These are phyloP conservation scores for Botrytis aclada DNA, from an alignment of 2,329 filamentous ascomycete species.

Conservation along the genomic window DNA sequence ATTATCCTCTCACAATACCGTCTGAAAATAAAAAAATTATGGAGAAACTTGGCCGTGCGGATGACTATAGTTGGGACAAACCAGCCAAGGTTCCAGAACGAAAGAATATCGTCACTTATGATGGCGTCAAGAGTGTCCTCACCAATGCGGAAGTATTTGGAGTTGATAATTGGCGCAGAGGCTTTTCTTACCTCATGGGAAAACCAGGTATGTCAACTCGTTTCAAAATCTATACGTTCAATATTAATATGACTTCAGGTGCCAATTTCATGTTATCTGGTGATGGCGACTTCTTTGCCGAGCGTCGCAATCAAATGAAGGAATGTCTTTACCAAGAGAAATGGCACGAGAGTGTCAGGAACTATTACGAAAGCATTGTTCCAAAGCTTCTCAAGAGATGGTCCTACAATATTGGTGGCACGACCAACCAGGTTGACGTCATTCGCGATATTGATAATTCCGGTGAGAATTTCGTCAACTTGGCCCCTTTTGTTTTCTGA, in stretches of 20 bases:
- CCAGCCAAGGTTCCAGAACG: conserved; percentile 19
- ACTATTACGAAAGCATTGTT: conserved; percentile 63
- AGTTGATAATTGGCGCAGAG: conserved; percentile 30
- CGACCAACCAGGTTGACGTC: conserved; percentile 55
- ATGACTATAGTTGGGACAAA: conserved; percentile 29
- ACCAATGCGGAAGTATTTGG: conserved; percentile 34
- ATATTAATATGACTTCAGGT: neutral
- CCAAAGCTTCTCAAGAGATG: conserved; percentile 45
- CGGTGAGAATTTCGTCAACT: conserved; percentile 39
- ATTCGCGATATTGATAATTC: conserved; percentile 56
- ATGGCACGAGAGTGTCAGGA: conserved; percentile 60
- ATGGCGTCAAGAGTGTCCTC: conserved; percentile 34
- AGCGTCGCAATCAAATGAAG: conserved; percentile 52
- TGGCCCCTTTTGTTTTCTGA: conserved; percentile 43
- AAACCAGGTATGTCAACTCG: conserved; percentile 18
- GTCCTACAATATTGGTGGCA: conserved; percentile 25
- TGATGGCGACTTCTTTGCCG: conserved; percentile 47
- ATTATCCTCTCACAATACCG: conserved; percentile 59
- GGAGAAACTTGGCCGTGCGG: conserved; percentile 50
- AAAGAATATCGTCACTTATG: conserved; percentile 17
- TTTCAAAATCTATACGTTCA: neutral
- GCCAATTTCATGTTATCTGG: conserved; percentile 56
- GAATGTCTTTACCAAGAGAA: conserved; percentile 57
- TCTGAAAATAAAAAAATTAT: conserved; percentile 69
- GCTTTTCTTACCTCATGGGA: conserved; percentile 19